phyloP scores from a whole-genome alignment of 176 grass and related monocot species.

The Carex littledalei region DNA sequence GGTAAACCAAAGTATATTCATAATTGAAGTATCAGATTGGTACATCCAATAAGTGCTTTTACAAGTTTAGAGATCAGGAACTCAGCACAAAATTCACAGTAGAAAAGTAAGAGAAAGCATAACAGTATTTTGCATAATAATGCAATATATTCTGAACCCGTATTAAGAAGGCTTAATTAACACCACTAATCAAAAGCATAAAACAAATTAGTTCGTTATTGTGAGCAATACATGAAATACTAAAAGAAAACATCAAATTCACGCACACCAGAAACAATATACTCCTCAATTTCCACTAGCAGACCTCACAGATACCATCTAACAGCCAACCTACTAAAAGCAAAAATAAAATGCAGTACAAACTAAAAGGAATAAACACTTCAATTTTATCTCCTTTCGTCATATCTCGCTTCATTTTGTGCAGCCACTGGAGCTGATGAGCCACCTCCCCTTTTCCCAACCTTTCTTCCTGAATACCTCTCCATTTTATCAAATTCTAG shows the following conservation, averaged over 20 bases:
- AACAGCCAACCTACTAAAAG: neutral
- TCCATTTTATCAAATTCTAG: slow-evolving; percentile 23
- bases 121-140: neutral
- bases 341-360: neutral
- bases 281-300: slow-evolving; percentile 12
- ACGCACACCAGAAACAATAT: slow-evolving; percentile 10
- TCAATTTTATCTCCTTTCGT: slow-evolving; percentile 26
- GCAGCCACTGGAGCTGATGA: slow-evolving; percentile 50
- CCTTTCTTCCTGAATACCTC: slow-evolving; percentile 16
- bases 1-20: neutral
- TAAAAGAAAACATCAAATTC: slow-evolving; percentile 10
- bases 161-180: neutral
- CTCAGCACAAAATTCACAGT: neutral
- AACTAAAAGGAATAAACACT: neutral
- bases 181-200: neutral
- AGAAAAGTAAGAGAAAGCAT: neutral
- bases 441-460: slow-evolving; percentile 23
- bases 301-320: neutral
- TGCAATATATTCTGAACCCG: neutral
- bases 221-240: slow-evolving; percentile 15
- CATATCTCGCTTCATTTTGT: slow-evolving; percentile 50
- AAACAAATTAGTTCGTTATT: neutral
- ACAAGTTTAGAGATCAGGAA: neutral
- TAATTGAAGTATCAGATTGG: neutral
- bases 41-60: neutral